phyloP scores from a whole-genome alignment of 352 stramenopile genomes.

The Pythium apleroticum region DNA sequence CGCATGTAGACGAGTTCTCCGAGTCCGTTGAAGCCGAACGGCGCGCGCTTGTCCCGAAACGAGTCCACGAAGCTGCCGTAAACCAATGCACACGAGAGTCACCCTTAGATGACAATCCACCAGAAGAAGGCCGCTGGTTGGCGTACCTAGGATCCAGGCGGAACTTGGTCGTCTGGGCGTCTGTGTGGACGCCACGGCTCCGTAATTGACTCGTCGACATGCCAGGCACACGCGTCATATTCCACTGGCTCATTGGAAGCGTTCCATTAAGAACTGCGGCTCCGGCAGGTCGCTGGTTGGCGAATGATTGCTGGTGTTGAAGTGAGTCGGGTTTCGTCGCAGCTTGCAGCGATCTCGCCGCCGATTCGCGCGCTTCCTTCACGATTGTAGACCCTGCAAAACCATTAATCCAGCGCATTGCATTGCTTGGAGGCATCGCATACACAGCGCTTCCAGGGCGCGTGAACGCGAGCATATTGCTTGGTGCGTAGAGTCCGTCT shows the following conservation, averaged over 20 bases:
- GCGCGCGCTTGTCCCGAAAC: constrained; percentile 53
- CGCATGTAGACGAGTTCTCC: constrained; percentile 92
- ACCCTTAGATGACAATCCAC: background rate
- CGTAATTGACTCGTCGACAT: background rate
- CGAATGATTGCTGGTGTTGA: background rate
- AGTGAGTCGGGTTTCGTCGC: background rate
- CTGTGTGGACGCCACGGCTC: background rate
- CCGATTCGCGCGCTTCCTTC: background rate
- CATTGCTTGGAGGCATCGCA: background rate
- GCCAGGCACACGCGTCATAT: background rate
- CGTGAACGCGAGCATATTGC: background rate
- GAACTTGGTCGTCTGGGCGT: constrained; percentile 7
- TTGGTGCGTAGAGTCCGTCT: background rate
- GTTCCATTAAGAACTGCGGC: background rate
- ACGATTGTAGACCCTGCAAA: background rate
- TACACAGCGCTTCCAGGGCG: background rate
- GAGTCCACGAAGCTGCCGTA: constrained; percentile 40
- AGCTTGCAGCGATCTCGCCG: background rate
- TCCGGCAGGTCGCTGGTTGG: background rate
- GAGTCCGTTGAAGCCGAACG: constrained; percentile 94
- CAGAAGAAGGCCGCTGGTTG: background rate
- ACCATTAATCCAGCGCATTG: background rate
- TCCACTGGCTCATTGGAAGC: background rate
- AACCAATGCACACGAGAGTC: background rate
- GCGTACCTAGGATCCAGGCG: constrained; percentile 13